Evolutionary conservation across 805 yeast species (phyloP), one percentile per base, ranked within the genome.

Genomic region (Yamadazyma takamatsuzukensis): DNA sequence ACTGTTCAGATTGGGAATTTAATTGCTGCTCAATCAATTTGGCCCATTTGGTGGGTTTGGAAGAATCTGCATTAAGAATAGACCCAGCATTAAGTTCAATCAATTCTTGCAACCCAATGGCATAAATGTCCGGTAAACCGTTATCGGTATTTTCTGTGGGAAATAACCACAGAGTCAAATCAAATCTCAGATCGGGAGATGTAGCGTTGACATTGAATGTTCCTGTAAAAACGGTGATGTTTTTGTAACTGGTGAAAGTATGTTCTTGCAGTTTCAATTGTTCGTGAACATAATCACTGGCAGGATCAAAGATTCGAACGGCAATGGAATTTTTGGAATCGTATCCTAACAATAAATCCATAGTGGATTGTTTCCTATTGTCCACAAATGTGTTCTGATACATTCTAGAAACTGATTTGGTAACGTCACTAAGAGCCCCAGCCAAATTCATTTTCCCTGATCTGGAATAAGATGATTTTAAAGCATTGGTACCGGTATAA

Each of bases 301-400:
- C 76, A 2, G 97, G 98, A 51, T 93, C 97, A 51, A 78, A 86
- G 16, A 93, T 74, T 27, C 68, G 61, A 3, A 93, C 97, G 0
- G 81, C 73, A 4, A 51, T 45, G 40, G 88, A 90, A 27, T 78
- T 76, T 27, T 56, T 54, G 11, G 83, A 81, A 29, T 82, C 72
- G 40, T 87, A 74, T 2, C 99, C 99, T 21, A 93, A 68, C 26
- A 90, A 59, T 4, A 84, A 68, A 54, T 90, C 98, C 40, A 89
- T 89, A 2, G 88, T 83, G n/a, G 78, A 75, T 53, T 93, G 99
- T 41, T 88, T 84, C 26, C 79, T 80, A 47, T 84, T 84, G 59
- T 93, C 99, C 49, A 87, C 89, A 59, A 93, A 93, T 43, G 94
- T 90, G 61, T 93, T 93, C 54, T 93, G 90, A 56, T 93, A 93